These are phyloP conservation scores for Bryoglossum gracile DNA, from an alignment of 495 filamentous ascomycete genomes.

Conservation along the genomic window DNA sequence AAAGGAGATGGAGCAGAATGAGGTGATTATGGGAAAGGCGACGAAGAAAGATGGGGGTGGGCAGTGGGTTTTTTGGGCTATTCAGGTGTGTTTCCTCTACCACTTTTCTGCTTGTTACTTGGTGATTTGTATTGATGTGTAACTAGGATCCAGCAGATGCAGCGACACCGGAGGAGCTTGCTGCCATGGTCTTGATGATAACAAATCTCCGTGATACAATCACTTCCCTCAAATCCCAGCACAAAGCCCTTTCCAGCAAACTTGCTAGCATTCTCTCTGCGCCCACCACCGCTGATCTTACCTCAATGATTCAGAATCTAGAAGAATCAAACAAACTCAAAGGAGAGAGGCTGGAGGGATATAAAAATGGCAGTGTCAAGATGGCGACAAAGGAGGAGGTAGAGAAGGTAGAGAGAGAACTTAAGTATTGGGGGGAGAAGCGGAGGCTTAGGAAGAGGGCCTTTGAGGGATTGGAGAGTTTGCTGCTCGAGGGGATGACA, in stretches of 20 bases:
- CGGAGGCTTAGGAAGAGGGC: conserved; percentile 41
- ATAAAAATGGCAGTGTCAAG: conserved; percentile 33
- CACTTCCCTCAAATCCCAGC: conserved; percentile 36
- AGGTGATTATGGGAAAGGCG: conserved; percentile 49
- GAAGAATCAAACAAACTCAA: conserved; percentile 39
- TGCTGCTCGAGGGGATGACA: conserved; percentile 39
- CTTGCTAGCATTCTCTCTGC: conserved; percentile 42
- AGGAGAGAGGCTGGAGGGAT: conserved; percentile 31
- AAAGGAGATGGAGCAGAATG: conserved; percentile 54
- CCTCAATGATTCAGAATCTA: conserved; percentile 36
- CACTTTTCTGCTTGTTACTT: neutral
- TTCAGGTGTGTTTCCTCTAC: conserved; percentile 36
- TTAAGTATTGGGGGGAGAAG: conserved; percentile 44
- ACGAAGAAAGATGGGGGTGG: conserved; percentile 24
- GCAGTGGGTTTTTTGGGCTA: conserved; percentile 25
- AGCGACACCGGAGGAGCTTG: conserved; percentile 37
- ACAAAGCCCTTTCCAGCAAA: conserved; percentile 44
- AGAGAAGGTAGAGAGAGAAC: conserved; percentile 40
- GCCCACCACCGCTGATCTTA: conserved; percentile 47
- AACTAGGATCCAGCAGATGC: conserved; percentile 44
- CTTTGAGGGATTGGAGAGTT: conserved; percentile 43
- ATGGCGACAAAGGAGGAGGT: conserved; percentile 41
- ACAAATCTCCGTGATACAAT: conserved; percentile 42
- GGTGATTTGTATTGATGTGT: conserved; percentile 1
- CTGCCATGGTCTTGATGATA: conserved; percentile 43